Evolutionary conservation across 768 basidiomycete species (phyloP), one percentile per base, ranked within the genome.

Genomic region (Phanerochaete sordida): DNA sequence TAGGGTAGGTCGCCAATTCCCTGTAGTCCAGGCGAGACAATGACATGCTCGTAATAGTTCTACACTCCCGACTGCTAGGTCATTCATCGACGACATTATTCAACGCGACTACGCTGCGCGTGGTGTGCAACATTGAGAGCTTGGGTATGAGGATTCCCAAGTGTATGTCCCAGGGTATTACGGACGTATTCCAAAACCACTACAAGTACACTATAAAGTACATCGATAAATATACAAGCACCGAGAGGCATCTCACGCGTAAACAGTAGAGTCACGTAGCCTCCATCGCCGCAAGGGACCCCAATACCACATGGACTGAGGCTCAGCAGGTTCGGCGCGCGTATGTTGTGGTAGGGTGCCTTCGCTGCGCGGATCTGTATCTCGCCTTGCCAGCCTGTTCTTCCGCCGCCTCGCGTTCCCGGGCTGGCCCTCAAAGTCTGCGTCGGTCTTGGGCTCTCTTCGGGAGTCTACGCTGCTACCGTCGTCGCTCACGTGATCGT

Each of bases 301-400:
- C 89, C 90, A 91, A 86, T 89, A 90, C 85, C 85, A 91, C 61
- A 89, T 62, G 6, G 88, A 88, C 31, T 69, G 68, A 13, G 69
- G 65, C 66, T 59, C 1, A 48, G 21, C 55, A 23, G 31, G 57
- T 43, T 44, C 59, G n/a, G 15, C 39, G 54, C 28, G 31, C 1
- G 39, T 55, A 26, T 52, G 53, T 39, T 54, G 53, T 37, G 53
- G 53, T 26, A 54, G 35, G 11, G 37, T 59, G n/a, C 30, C 52
- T 8, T 33, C 52, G 26, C 5, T 39, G 15, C 27, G 33, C 11
- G 19, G 39, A 31, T 60, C 59, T 16, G 44, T 55, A 24, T 60
- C 59, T 55, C 45, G 15, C 31, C 52, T 45, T 28, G 39, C 8
- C 19, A 31, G 26, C 28, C 46, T 19, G 31, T 45, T 60, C 30